Conservation (phyloP, 208 protist genomes). For the Leishmania guyanensis region DNA sequence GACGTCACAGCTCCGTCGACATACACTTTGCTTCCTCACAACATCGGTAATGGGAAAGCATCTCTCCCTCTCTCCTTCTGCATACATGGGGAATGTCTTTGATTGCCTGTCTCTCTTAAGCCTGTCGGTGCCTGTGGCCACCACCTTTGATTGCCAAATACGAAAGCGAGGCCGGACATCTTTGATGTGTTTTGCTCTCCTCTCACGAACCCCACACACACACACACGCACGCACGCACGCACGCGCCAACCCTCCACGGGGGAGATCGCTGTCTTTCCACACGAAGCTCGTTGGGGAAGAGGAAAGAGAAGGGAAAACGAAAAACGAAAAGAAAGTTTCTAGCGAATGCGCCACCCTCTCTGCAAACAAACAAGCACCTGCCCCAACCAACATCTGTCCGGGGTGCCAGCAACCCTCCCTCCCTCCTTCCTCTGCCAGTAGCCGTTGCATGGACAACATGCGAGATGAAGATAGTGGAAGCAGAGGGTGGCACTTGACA, state of each 20-base stretch:
- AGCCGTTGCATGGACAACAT: not conserved
- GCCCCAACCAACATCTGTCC: not conserved
- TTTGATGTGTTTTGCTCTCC: not conserved
- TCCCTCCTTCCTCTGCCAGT: not conserved
- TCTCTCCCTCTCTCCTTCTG: not conserved
- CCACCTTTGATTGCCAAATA: no score
- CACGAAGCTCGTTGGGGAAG: conserved; percentile 1
- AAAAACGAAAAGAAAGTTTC: conserved; percentile 5
- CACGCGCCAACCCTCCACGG: not conserved
- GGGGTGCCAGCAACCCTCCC: not conserved
- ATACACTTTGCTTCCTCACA: no score
- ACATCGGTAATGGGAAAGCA: no score
- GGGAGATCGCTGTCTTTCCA: not conserved
- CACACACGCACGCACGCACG: not conserved
- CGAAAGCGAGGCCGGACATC: no score
- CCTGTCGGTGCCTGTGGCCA: no score
- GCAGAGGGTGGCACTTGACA: not conserved
- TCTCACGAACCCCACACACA: not conserved
- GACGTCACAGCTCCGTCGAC: no score
- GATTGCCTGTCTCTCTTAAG: not conserved
- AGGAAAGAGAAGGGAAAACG: conserved; percentile 15
- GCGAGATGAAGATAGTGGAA: not conserved
- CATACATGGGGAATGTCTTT: not conserved
- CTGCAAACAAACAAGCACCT: not conserved
- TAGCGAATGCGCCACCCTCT: not conserved